phyloP scores from a whole-genome alignment of 2,329 filamentous ascomycete species.

The Paracoccidioides lutzii region DNA sequence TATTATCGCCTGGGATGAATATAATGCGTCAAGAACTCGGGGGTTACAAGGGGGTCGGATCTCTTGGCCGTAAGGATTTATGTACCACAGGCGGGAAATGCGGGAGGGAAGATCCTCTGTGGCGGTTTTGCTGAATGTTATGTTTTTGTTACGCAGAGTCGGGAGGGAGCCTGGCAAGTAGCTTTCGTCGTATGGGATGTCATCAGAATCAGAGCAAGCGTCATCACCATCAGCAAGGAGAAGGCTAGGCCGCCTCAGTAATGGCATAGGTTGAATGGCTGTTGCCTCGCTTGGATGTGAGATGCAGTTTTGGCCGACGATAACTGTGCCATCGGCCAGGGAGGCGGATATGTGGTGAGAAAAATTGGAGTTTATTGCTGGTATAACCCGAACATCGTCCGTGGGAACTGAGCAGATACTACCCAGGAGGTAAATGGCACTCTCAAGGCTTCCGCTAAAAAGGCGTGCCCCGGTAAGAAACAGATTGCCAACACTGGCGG shows the following conservation, averaged over 20 bases:
- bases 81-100: slow-evolving; percentile 85
- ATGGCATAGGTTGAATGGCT: slow-evolving; percentile 24
- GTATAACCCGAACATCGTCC: slow-evolving; percentile 60
- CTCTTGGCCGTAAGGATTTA: slow-evolving; percentile 96
- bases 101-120: slow-evolving; percentile 67
- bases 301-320: slow-evolving; percentile 87
- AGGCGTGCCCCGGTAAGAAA: slow-evolving; percentile 75
- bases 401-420: slow-evolving; percentile 75
- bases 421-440: slow-evolving; percentile 77
- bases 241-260: slow-evolving; percentile 22
- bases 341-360: slow-evolving; percentile 86
- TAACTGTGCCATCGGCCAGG: slow-evolving; percentile 59
- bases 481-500: slow-evolving; percentile 63
- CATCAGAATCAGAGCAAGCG: slow-evolving; percentile 20
- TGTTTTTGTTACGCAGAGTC: slow-evolving; percentile 65
- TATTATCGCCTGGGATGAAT: slow-evolving; percentile 54
- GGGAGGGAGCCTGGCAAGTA: slow-evolving; percentile 54
- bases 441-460: slow-evolving; percentile 86
- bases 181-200: slow-evolving; percentile 29
- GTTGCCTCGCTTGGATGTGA: slow-evolving; percentile 66
- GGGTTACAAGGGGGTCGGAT: slow-evolving; percentile 76
- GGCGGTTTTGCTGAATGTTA: slow-evolving; percentile 65
- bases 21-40: slow-evolving; percentile 58
- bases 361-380: slow-evolving; percentile 89
- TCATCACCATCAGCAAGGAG: slow-evolving; percentile 22